Evolutionary conservation across 805 yeast genomes (phyloP), one percentile per base, ranked within the genome.

Genomic region (Starmerella lactis-condensi): DNA sequence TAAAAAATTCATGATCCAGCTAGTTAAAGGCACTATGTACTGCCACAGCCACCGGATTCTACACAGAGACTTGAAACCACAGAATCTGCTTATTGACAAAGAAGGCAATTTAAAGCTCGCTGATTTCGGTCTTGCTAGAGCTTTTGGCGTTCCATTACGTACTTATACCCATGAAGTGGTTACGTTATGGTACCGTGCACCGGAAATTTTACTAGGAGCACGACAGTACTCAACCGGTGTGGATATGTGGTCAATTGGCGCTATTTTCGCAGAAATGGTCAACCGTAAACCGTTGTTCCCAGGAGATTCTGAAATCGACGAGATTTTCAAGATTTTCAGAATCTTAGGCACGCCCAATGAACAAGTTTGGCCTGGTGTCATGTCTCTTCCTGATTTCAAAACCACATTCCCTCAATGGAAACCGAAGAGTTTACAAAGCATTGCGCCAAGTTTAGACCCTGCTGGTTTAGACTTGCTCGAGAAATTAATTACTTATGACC

Each of bases 141-240:
- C 95, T 0, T 89, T 82, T 54, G 98, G 98, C 31, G 94, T 89
- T 10, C 98, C 98, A 1, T 67, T 89, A 38, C 69, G 94, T 48
- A 92, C 94, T 2, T 89, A 85, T 50, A 85, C 98, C 9, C 95
- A 89, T 56, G 98, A 89, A 54, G 96, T 89, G 28, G 98, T 89
- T 29, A 89, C 98, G 0, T 60, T 89, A 44, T 89, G 98, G 98
- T 89, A 89, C 54, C 65, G 98, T 43, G 81, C 95, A 1, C 98
- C 98, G 3, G 98, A 89, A 56, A 79, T 89, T 34, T 60, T 89
- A 38, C 66, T 89, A 41, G 98, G 98, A 10, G 94, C 95, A 3
- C 78, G 91, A 44, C 95, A 89, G 48, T 89, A 89, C 54, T 79
- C 94, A 22, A 89, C 96, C 0, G 95, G 96, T 13, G 94, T 89